phyloP scores from a whole-genome alignment of 495 filamentous ascomycete genomes.

The Annulohypoxylon bovei region DNA sequence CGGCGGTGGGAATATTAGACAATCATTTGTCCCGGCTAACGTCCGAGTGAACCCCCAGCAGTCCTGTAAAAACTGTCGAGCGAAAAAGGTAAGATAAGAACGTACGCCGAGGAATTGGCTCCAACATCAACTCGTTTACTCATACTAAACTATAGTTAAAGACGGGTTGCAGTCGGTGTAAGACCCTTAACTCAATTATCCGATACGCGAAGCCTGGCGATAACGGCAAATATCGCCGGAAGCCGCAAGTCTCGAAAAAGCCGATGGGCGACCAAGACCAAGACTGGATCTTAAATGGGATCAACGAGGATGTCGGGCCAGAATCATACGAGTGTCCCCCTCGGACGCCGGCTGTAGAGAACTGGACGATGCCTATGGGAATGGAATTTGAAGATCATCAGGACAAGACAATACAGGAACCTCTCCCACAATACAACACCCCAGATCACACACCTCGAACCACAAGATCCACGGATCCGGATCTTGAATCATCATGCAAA shows the following conservation, averaged over 20 bases:
- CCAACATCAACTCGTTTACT: not conserved
- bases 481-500: not conserved
- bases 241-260: not conserved
- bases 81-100: not conserved
- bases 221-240: not conserved
- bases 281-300: not conserved
- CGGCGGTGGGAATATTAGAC: slow-evolving; percentile 5
- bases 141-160: not conserved
- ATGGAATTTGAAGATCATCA: not conserved
- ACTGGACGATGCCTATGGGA: not conserved
- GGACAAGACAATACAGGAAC: not conserved
- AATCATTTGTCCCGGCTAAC: not conserved
- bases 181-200: not conserved
- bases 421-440: not conserved
- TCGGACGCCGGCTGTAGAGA: not conserved
- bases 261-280: not conserved
- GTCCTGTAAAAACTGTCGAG: not conserved
- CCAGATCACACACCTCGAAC: not conserved
- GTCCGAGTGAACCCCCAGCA: not conserved
- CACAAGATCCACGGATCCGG: not conserved
- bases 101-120: not conserved
- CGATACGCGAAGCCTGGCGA: not conserved
- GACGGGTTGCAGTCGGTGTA: not conserved
- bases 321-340: not conserved
- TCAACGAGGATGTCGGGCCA: not conserved